A percentile compares a stretch with the other conserved stretches of the same genome.
These are phyloP conservation scores for Panicum virgatum DNA, from an alignment of 202 grass and related monocot species.

Conservation along the genomic window DNA sequence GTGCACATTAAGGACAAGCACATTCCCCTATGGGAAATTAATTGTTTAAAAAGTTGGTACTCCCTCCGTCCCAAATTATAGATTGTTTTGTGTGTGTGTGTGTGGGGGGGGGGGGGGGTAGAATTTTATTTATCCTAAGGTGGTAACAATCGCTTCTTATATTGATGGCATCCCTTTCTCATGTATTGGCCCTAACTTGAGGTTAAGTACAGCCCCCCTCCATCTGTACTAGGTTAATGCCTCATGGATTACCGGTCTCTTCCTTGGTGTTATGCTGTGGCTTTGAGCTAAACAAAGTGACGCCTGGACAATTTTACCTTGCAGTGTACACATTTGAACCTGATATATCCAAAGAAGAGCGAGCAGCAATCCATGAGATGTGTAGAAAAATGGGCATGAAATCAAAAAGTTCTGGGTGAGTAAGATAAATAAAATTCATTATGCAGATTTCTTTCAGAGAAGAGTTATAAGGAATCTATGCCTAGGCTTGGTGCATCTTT, in stretches of 20 bases:
- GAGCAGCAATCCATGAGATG: constrained; percentile 66
- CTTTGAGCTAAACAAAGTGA: constrained; percentile 19
- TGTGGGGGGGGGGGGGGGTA: background rate
- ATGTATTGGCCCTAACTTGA: background rate
- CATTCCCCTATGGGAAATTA: background rate
- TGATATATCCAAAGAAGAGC: constrained; percentile 65
- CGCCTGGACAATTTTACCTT: constrained; percentile 30
- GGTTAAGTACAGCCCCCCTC: background rate
- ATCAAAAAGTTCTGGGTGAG: constrained; percentile 93
- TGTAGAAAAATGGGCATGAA: constrained; percentile 83
- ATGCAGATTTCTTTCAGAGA: background rate
- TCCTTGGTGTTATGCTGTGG: constrained; percentile 6
- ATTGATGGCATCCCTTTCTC: background rate
- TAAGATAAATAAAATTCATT: constrained; percentile 31
- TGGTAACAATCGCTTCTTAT: background rate
- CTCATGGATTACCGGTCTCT: background rate
- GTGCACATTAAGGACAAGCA: constrained; percentile 2
- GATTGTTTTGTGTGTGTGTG: no score
- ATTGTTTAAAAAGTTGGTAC: background rate
- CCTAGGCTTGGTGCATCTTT: constrained; percentile 27
- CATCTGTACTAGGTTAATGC: background rate
- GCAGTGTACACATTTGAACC: constrained; percentile 77
- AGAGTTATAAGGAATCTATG: constrained; percentile 7
- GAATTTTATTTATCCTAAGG: background rate
- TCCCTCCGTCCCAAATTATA: no score